Evolutionary conservation across 805 yeast species (phyloP).

Genomic region (Candida silvicultrix): DNA sequence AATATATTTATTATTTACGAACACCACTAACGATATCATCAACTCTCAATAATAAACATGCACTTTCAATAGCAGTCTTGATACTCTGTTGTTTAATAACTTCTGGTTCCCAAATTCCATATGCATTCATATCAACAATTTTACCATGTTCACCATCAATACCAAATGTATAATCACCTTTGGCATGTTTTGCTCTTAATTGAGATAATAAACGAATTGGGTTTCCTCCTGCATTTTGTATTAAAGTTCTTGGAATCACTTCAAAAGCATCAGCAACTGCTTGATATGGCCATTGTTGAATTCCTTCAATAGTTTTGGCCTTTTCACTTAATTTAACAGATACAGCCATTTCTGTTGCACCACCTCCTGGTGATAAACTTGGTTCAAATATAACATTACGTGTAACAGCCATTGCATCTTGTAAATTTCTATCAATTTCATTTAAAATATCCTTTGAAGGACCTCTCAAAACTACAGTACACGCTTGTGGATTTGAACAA

Average conservation of each 20-base stretch:
- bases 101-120: constrained; percentile 99
- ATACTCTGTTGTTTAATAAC: constrained; percentile 94
- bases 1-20: constrained; percentile 39
- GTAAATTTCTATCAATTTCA: constrained; percentile 94
- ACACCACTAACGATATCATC: constrained; percentile 98
- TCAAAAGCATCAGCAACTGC: constrained; percentile 99
- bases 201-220: constrained; percentile 86
- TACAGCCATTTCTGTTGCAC: constrained; percentile 99
- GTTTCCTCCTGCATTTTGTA: constrained; percentile 97
- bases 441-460: constrained; percentile 95
- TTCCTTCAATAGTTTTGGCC: constrained; percentile 90
- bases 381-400: constrained; percentile 95
- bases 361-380: constrained; percentile 95
- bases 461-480: constrained; percentile 89
- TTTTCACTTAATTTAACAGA: constrained; percentile 81
- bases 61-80: constrained; percentile 97
- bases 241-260: constrained; percentile 94
- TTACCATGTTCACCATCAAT: constrained; percentile 93
- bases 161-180: constrained; percentile 81
- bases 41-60: constrained; percentile 88
- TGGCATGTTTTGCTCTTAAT: constrained; percentile 93
- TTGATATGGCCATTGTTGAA: constrained; percentile 97
- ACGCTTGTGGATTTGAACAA: constrained; percentile 84
- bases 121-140: constrained; percentile 89
- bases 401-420: constrained; percentile 98